Percentiles rank a stretch among this genome's conserved stretches.
phyloP scores from a whole-genome alignment of 1,284 basidiomycete species.

The Cutaneotrichosporon cyanovorans region DNA sequence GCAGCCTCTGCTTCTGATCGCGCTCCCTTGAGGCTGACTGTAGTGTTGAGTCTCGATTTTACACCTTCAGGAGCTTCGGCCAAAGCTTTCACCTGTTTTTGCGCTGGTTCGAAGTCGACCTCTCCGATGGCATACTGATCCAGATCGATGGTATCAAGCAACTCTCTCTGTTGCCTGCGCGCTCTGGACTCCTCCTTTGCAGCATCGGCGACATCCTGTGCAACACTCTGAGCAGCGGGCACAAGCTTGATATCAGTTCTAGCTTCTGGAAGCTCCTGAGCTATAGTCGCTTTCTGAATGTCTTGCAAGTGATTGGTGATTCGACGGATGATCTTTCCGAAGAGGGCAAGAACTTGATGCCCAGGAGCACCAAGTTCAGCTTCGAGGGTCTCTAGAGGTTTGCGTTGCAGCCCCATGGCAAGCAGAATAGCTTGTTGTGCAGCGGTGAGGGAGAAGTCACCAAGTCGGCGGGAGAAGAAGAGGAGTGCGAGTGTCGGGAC shows the following conservation, averaged over 20 bases:
- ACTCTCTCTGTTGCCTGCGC: slow-evolving; percentile 57
- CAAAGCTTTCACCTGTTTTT: slow-evolving; percentile 58
- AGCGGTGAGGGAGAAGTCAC: slow-evolving; percentile 61
- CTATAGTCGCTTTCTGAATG: slow-evolving; percentile 71
- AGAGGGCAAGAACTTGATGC: slow-evolving; percentile 74
- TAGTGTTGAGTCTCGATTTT: slow-evolving; percentile 53
- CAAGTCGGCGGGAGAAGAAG: slow-evolving; percentile 72
- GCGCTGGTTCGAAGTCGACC: slow-evolving; percentile 65
- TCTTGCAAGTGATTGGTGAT: slow-evolving; percentile 71
- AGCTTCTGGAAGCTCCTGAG: slow-evolving; percentile 50
- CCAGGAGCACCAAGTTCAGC: slow-evolving; percentile 67
- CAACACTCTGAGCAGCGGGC: slow-evolving; percentile 45
- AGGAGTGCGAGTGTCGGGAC: slow-evolving; percentile 70
- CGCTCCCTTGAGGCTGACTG: slow-evolving; percentile 67
- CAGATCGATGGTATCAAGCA: slow-evolving; percentile 77
- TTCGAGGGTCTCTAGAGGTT: slow-evolving; percentile 83
- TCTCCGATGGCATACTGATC: slow-evolving; percentile 73
- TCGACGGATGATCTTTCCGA: slow-evolving; percentile 84
- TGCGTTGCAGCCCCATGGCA: slow-evolving; percentile 84
- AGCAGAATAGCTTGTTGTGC: slow-evolving; percentile 84
- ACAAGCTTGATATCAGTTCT: slow-evolving; percentile 8
- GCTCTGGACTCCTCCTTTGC: slow-evolving; percentile 40
- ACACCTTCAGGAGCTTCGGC: slow-evolving; percentile 41
- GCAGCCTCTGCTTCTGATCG: slow-evolving; percentile 46
- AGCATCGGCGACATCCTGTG: slow-evolving; percentile 55